These are phyloP conservation scores for Boletus insuetus DNA, from an alignment of 768 basidiomycete species.

Conservation along the genomic window DNA sequence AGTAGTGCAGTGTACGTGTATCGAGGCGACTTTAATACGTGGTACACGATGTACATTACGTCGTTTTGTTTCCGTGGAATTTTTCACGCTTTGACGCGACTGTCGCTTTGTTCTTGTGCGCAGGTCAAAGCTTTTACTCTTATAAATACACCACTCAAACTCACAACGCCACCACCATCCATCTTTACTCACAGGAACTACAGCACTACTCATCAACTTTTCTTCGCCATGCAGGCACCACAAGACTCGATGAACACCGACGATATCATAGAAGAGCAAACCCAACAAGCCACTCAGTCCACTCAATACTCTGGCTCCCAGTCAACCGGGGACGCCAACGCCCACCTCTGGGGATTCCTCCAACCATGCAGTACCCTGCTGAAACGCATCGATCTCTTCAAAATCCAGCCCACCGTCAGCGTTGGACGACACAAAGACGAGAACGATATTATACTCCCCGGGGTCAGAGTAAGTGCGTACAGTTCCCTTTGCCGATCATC, in stretches of 20 bases:
- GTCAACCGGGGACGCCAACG: conserved; percentile 14
- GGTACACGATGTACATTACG: conserved; percentile 2
- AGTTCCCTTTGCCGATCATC: background rate
- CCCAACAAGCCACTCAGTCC: conserved; percentile 40
- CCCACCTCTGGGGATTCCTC: conserved; percentile 67
- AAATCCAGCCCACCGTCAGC: conserved; percentile 43
- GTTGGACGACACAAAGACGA: conserved; percentile 51
- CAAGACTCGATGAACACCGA: conserved; percentile 27
- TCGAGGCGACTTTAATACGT: conserved; percentile 18
- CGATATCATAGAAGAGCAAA: conserved; percentile 31
- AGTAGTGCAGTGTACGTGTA: conserved; percentile 12
- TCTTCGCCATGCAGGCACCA: conserved; percentile 12
- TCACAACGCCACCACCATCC: background rate
- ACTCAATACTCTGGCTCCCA: conserved; percentile 37
- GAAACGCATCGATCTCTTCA: conserved; percentile 61
- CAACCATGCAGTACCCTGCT: conserved; percentile 57
- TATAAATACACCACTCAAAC: conserved; percentile 17
- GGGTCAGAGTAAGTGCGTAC: conserved; percentile 70
- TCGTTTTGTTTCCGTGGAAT: conserved; percentile 7
- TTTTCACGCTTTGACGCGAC: conserved; percentile 14
- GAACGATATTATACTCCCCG: conserved; percentile 58
- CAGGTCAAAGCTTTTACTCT: conserved; percentile 8
- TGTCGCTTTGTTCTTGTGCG: conserved; percentile 20
- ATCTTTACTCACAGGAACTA: no score
- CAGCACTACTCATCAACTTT: no score